Evolutionary conservation across 768 basidiomycete genomes (phyloP), one percentile per base, ranked within the genome.

Genomic region (Tylopilus felleus): DNA sequence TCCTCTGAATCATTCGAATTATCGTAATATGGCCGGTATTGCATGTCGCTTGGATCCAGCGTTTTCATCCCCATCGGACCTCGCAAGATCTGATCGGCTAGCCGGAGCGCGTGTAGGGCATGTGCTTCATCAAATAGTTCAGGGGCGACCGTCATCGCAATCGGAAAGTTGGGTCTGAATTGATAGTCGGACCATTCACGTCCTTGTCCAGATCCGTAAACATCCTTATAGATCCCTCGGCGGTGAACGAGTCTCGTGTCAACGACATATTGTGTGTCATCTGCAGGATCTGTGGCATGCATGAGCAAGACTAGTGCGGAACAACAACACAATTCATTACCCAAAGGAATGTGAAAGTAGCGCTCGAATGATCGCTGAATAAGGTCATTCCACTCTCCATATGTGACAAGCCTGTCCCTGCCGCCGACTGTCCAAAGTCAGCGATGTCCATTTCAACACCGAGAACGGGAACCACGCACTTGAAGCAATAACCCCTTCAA

Each of bases 111-210:
- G 5, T 75, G 80, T 19, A 98, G 75, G 0, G 93, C 97, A 66
- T 89, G 88, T 48, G 79, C 69, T 9, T 82, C 81, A 49, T 93
- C 81, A 71, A 98, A 99, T 43, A 99, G 72, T 69, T 98, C 97
- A 9, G 96, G 96, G 2, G 97, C 97, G 42, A 98, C 94, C 3
- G 88, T 81, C 95, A 98, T 98, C 0, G 97, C 92, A 54, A 98
- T 88, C 5, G 94, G 87, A 77, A 93, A 96, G 72, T 98, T 97
- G 63, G 85, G 82, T 56, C 94, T 81, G 60, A 97, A 80, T 71
- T 98, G 97, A 70, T 98, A 99, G 72, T 99, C 95, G 6, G 93
- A 91, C 93, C 93, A 98, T 71, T 96, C 91, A 51, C 92, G 81
- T 10, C 85, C 89, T 45, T 77, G 65, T 1, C 91, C 91, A 12